Evolutionary conservation across 192 early-diverging fungal species (phyloP).

Genomic region (Linnemannia schmuckeri): DNA sequence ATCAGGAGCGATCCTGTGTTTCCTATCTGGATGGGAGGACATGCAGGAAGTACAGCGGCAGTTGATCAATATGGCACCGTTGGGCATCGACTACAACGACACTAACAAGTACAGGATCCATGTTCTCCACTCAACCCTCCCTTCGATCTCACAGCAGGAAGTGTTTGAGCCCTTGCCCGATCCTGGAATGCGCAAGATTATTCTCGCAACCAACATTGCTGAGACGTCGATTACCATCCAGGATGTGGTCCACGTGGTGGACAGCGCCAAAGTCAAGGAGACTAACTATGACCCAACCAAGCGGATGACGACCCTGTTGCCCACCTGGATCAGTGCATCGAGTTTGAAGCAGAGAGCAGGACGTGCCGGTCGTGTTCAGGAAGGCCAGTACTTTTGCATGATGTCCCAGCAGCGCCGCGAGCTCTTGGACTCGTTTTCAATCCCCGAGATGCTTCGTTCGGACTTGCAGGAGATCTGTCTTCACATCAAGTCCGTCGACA

Average conservation of each 20-base stretch:
- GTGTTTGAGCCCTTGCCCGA: slow-evolving; percentile 69
- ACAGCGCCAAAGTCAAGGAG: slow-evolving; percentile 78
- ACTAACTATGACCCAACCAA: slow-evolving; percentile 60
- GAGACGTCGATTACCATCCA: slow-evolving; percentile 84
- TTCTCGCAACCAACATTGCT: slow-evolving; percentile 80
- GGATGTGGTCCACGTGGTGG: slow-evolving; percentile 79
- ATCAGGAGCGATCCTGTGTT: slow-evolving; percentile 80
- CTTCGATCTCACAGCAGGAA: slow-evolving; percentile 69
- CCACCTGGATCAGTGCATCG: slow-evolving; percentile 67
- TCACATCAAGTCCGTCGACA: slow-evolving; percentile 63
- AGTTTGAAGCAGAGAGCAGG: slow-evolving; percentile 70
- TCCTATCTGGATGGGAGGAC: slow-evolving; percentile 78
- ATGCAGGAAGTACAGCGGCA: slow-evolving; percentile 66
- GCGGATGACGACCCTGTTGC: slow-evolving; percentile 57
- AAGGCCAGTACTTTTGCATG: slow-evolving; percentile 67
- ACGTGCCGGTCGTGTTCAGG: slow-evolving; percentile 71
- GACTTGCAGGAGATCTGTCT: slow-evolving; percentile 66
- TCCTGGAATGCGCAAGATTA: slow-evolving; percentile 70
- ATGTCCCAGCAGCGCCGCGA: slow-evolving; percentile 59
- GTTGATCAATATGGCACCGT: slow-evolving; percentile 58
- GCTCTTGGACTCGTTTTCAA: slow-evolving; percentile 64
- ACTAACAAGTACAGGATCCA: slow-evolving; percentile 60
- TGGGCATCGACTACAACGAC: slow-evolving; percentile 63
- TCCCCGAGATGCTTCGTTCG: slow-evolving; percentile 68
- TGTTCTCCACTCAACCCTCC: slow-evolving; percentile 73